Evolutionary conservation across 2,329 filamentous ascomycete genomes (phyloP).

Genomic region (Hymenoscyphus infarciens): DNA sequence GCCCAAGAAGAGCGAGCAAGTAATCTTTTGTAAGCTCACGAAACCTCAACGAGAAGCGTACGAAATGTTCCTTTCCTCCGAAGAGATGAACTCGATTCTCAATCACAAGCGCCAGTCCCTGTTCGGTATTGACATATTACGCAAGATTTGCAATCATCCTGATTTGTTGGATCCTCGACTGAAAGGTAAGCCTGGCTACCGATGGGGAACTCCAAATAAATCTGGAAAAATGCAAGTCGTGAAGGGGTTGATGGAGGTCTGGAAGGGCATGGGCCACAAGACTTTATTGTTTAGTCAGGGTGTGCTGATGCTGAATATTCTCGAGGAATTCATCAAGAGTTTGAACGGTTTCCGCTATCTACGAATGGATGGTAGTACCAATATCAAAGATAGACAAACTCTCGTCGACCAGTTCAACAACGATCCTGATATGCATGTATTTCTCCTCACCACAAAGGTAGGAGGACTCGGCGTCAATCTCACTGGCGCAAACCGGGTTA

Average conservation of each 20-base stretch:
- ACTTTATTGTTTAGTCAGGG: conserved; percentile 90
- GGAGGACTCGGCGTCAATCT: conserved; percentile 91
- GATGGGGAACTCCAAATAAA: conserved; percentile 73
- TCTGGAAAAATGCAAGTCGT: conserved; percentile 97
- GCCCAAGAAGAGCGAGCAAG: conserved; percentile 93
- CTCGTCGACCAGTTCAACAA: conserved; percentile 94
- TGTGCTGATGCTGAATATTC: conserved; percentile 90
- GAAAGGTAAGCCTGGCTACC: conserved; percentile 58
- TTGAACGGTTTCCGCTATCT: conserved; percentile 71
- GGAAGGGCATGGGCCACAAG: conserved; percentile 84
- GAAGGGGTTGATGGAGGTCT: conserved; percentile 79
- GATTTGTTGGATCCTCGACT: conserved; percentile 69
- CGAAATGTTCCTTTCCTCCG: conserved; percentile 73
- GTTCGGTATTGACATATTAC: conserved; percentile 84
- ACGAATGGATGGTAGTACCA: conserved; percentile 91
- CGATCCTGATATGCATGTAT: conserved; percentile 74
- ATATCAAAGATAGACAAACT: conserved; percentile 80
- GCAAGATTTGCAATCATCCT: conserved; percentile 97
- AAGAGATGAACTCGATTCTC: conserved; percentile 81
- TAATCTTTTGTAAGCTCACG: conserved; percentile 92
- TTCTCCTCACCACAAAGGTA: conserved; percentile 91
- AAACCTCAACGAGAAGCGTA: conserved; percentile 76
- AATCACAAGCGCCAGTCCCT: conserved; percentile 73
- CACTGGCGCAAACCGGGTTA: conserved; percentile 90
- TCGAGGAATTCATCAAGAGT: conserved; percentile 73